Conservation (phyloP, 495 filamentous ascomycete genomes). For the Lasiosphaeria hispida region DNA sequence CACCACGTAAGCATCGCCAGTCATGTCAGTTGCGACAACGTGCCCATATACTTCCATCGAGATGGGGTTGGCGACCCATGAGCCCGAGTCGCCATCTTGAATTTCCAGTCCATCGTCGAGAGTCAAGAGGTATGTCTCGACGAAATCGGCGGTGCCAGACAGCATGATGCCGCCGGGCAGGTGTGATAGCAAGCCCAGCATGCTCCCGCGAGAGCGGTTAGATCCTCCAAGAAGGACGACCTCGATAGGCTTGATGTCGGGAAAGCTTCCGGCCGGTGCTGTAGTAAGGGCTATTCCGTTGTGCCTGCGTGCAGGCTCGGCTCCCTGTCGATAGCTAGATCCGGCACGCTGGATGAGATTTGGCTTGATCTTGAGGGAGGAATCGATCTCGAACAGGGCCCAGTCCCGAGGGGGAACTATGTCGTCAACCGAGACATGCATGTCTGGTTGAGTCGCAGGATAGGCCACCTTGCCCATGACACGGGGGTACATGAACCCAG, state of each 20-base stretch:
- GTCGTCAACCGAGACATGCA: background rate
- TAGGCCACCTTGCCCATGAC: background rate
- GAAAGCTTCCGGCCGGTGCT: constrained; percentile 12
- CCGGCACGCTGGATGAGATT: constrained; percentile 8
- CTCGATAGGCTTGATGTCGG: background rate
- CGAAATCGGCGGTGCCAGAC: constrained; percentile 2
- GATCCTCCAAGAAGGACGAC: constrained; percentile 8
- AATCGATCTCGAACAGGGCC: constrained; percentile 17
- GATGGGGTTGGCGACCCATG: constrained; percentile 28
- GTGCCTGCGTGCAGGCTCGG: background rate
- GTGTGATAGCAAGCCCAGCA: constrained; percentile 14
- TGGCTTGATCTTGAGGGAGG: constrained; percentile 10
- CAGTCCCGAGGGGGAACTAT: constrained; percentile 9
- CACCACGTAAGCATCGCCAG: constrained; percentile 28
- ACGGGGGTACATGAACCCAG: background rate
- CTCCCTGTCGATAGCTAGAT: background rate
- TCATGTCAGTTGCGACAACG: constrained; percentile 25
- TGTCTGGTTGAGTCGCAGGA: background rate
- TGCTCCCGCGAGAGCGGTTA: background rate
- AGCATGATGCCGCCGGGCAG: constrained; percentile 17
- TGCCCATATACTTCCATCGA: constrained; percentile 25
- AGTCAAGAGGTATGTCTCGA: constrained; percentile 14
- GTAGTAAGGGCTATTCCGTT: background rate
- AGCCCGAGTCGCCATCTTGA: constrained; percentile 27
- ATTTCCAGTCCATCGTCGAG: constrained; percentile 16